These are phyloP conservation scores for Yamadazyma songkhlaensis DNA, from an alignment of 1,139 yeast genomes.

Conservation along the genomic window DNA sequence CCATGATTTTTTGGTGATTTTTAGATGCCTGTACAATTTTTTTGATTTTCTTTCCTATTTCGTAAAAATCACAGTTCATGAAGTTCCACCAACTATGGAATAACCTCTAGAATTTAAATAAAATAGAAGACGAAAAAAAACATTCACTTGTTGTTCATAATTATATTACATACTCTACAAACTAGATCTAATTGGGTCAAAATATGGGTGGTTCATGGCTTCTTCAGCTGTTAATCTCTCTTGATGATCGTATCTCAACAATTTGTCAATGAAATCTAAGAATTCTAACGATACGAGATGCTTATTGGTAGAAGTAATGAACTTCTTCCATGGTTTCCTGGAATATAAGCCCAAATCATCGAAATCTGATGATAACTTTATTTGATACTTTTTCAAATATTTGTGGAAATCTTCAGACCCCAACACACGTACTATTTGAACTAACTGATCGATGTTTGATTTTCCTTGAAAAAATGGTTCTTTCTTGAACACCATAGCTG, in stretches of 20 bases:
- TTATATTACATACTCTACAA: background rate
- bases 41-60: background rate
- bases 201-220: constrained; percentile 8
- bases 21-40: no score
- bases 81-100: no score
- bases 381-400: constrained; percentile 5
- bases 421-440: constrained; percentile 7
- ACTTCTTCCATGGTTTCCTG: constrained; percentile 5
- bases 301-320: constrained; percentile 2
- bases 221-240: constrained; percentile 8
- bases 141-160: background rate
- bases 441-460: constrained; percentile 8
- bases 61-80: background rate
- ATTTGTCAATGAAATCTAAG: constrained; percentile 4
- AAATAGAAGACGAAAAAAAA: background rate
- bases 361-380: constrained; percentile 5
- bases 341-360: constrained; percentile 5
- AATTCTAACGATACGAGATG: constrained; percentile 3
- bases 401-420: constrained; percentile 7
- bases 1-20: no score
- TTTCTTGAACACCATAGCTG: constrained; percentile 7
- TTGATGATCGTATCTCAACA: constrained; percentile 8
- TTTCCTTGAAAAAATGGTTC: constrained; percentile 8
- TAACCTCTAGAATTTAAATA: background rate
- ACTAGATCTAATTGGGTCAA: constrained; percentile 4